Percentiles rank a stretch among this genome's conserved stretches.
phyloP scores from a whole-genome alignment of 23 red algal species.

The Pyropia haitanensis region DNA sequence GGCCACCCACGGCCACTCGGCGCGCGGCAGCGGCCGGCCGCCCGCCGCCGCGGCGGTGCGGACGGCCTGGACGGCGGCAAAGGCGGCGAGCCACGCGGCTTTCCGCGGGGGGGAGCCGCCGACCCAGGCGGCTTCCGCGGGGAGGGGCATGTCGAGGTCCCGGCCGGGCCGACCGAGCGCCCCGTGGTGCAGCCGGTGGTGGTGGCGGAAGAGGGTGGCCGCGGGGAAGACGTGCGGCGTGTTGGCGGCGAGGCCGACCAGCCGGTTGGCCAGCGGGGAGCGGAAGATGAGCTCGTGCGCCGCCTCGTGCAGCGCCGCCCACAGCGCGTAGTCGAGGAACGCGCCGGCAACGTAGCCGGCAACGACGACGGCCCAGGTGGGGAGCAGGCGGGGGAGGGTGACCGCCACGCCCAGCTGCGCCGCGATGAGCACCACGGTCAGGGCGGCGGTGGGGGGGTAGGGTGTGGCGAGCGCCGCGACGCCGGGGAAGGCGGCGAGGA shows the following conservation, averaged over 20 bases:
- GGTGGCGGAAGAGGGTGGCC: constrained; percentile 36
- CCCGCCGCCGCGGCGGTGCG: not conserved
- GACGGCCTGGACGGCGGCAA: constrained; percentile 11
- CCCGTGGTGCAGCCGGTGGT: constrained; percentile 40
- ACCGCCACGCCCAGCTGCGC: constrained; percentile 7
- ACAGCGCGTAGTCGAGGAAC: constrained; percentile 21
- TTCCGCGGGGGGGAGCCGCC: constrained; percentile 18
- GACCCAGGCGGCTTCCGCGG: constrained; percentile 23
- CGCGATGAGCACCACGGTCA: constrained; percentile 12
- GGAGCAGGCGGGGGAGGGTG: not conserved
- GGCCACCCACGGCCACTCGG: constrained; percentile 5
- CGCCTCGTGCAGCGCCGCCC: constrained; percentile 34
- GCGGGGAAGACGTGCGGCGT: constrained; percentile 32
- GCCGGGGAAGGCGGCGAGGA: too few species aligned
- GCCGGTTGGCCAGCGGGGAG: constrained; percentile 20
- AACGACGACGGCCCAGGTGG: not conserved
- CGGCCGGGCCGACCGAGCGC: constrained; percentile 11
- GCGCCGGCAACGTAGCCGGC: constrained; percentile 23
- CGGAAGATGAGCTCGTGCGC: constrained; percentile 25
- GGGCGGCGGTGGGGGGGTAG: too few species aligned
- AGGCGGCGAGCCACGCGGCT: constrained; percentile 24
- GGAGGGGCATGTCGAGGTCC: constrained; percentile 25
- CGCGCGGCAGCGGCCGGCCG: not conserved
- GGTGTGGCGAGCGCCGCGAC: too few species aligned
- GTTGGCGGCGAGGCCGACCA: constrained; percentile 21